phyloP scores from a whole-genome alignment of 2,329 filamentous ascomycete species.

The Paraphoma chrysanthemicola region DNA sequence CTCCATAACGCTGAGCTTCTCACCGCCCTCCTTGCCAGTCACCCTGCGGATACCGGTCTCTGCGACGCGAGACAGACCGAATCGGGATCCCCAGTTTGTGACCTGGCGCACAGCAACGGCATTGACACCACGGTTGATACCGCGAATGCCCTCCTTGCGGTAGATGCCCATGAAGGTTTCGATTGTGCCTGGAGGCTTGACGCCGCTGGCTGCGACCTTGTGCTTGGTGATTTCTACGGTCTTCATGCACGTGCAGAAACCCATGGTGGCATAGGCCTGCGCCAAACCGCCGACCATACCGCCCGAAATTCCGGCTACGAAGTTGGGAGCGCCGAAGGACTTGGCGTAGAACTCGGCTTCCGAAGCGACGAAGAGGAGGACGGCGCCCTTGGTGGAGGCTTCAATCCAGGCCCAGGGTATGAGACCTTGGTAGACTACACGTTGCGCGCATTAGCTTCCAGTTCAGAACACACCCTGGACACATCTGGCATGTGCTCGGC shows the following conservation, averaged over 20 bases:
- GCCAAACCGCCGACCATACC: constrained; percentile 95
- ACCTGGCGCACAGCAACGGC: constrained; percentile 98
- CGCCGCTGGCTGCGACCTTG: constrained; percentile 85
- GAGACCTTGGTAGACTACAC: constrained; percentile 94
- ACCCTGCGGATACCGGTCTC: constrained; percentile 83
- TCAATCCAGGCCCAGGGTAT: constrained; percentile 98
- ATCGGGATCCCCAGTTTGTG: constrained; percentile 98
- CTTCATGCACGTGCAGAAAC: constrained; percentile 99
- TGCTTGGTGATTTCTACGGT: constrained; percentile 99
- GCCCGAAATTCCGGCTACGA: constrained; percentile 85
- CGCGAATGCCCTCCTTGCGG: constrained; percentile 87
- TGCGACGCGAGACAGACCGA: constrained; percentile 89
- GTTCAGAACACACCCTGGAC: neutral
- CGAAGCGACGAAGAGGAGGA: constrained; percentile 97
- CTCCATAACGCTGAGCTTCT: constrained; percentile 80
- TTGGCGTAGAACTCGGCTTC: constrained; percentile 97
- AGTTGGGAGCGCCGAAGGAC: constrained; percentile 81
- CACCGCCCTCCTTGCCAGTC: constrained; percentile 78
- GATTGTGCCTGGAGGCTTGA: constrained; percentile 88
- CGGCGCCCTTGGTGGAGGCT: constrained; percentile 98
- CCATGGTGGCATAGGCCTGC: constrained; percentile 99
- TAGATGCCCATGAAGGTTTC: constrained; percentile 97
- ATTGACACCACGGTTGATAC: constrained; percentile 99
- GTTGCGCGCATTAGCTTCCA: constrained; percentile 49
- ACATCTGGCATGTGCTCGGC: neutral